phyloP scores from a whole-genome alignment of 306 rosid species.

The Mucuna pruriens region DNA sequence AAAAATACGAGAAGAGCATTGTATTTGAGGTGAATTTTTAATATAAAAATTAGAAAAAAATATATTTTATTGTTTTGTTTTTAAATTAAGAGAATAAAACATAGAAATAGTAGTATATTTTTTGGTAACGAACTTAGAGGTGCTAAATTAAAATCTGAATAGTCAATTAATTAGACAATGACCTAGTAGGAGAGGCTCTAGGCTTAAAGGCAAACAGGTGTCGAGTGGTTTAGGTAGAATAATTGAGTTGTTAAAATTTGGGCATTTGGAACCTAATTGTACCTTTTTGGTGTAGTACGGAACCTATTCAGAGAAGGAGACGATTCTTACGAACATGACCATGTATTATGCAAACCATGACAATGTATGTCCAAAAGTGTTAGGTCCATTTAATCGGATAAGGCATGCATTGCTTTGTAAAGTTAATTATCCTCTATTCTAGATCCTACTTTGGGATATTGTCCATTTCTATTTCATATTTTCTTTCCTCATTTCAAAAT shows the following conservation, averaged over 20 bases:
- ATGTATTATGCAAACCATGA: not conserved
- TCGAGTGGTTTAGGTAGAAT: slow-evolving; percentile 1
- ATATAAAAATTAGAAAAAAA: not conserved
- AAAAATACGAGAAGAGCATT: too few relatives aligned
- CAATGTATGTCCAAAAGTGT: slow-evolving; percentile 13
- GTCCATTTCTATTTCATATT: not conserved
- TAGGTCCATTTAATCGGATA: slow-evolving; percentile 4
- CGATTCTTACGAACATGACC: not conserved
- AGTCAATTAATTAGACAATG: not conserved
- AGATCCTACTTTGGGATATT: not conserved
- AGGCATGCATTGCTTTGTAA: not conserved
- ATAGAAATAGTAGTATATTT: not conserved
- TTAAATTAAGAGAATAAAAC: not conserved
- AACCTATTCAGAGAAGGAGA: not conserved
- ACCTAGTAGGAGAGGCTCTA: not conserved
- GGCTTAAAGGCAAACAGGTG: slow-evolving; percentile 32
- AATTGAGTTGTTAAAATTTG: not conserved
- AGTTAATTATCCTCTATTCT: not conserved
- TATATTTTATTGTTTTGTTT: not conserved
- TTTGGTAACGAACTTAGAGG: not conserved
- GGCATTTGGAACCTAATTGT: slow-evolving; percentile 26
- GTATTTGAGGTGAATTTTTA: too few relatives aligned
- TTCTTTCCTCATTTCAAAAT: not conserved
- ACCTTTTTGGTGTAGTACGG: not conserved
- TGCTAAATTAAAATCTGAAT: not conserved